These are phyloP conservation scores for Hsuehochloa calcarea DNA, from an alignment of 176 grass and related monocot species.

Conservation along the genomic window DNA sequence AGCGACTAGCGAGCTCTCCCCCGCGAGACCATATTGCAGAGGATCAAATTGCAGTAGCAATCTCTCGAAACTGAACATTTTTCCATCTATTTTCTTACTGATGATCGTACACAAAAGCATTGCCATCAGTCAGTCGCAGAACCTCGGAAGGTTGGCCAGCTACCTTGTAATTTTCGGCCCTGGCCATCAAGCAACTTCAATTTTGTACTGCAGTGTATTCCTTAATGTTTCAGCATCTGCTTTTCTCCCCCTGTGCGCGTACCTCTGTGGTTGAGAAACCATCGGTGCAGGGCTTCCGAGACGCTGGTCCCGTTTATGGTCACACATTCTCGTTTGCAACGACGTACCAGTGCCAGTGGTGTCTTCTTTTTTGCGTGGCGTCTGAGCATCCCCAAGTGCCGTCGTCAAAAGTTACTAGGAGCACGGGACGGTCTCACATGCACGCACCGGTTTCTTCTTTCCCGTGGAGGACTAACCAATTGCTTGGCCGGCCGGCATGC, in stretches of 20 bases:
- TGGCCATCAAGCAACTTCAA: background rate
- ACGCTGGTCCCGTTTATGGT: background rate
- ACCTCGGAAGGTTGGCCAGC: background rate
- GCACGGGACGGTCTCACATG: slow-evolving; percentile 13
- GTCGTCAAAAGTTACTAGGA: background rate
- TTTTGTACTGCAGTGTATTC: background rate
- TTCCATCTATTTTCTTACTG: background rate
- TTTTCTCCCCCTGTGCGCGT: background rate
- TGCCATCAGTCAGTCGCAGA: background rate
- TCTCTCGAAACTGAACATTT: background rate
- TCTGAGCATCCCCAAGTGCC: background rate
- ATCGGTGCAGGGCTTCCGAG: background rate
- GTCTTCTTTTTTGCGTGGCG: slow-evolving; percentile 16
- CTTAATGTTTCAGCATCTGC: background rate
- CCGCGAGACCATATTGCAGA: too few relatives aligned
- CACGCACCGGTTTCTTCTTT: slow-evolving; percentile 14
- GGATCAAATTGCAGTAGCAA: background rate
- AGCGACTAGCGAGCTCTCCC: too few relatives aligned
- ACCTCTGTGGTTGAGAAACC: background rate
- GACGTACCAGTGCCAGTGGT: background rate
- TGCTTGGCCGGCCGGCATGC: slow-evolving; percentile 5
- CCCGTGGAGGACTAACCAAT: slow-evolving; percentile 18
- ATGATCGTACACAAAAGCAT: background rate
- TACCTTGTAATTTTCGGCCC: background rate
- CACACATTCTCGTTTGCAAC: slow-evolving; percentile 11